These are phyloP conservation scores for Coniochaeta hoffmannii DNA, from an alignment of 2,329 filamentous ascomycete species.

Conservation along the genomic window DNA sequence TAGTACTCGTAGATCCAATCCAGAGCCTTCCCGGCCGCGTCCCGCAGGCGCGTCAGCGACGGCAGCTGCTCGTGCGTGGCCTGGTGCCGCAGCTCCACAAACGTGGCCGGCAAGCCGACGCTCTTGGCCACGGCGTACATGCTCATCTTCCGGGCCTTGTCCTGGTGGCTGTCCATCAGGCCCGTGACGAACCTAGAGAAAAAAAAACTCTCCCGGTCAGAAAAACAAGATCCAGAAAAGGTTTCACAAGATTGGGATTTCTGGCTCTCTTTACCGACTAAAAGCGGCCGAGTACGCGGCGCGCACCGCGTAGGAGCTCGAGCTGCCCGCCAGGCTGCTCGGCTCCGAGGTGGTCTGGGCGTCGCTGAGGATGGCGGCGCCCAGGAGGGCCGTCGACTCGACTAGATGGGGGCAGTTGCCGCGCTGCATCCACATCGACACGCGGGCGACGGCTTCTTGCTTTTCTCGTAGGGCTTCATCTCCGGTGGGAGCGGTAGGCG, in stretches of 20 bases:
- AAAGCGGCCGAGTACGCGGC: slow-evolving; percentile 70
- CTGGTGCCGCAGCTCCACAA: slow-evolving; percentile 85
- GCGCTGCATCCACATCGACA: slow-evolving; percentile 64
- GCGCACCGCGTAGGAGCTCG: slow-evolving; percentile 46
- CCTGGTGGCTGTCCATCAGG: slow-evolving; percentile 66
- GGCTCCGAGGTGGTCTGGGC: slow-evolving; percentile 16
- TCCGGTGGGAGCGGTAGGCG: not conserved
- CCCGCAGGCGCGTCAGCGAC: slow-evolving; percentile 63
- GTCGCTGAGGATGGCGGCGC: slow-evolving; percentile 62
- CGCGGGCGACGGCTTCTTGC: slow-evolving; percentile 47
- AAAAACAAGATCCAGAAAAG: no score
- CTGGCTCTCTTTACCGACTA: slow-evolving; percentile 62
- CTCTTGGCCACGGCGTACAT: slow-evolving; percentile 67
- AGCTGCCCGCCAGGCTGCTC: not conserved
- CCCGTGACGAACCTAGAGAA: slow-evolving; percentile 81
- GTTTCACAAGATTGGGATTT: no score
- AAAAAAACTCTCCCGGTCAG: no score
- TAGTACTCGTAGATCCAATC: slow-evolving; percentile 87
- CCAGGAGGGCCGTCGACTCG: slow-evolving; percentile 69
- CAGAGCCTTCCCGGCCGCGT: slow-evolving; percentile 62
- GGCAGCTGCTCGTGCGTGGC: slow-evolving; percentile 86
- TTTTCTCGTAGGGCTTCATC: slow-evolving; percentile 10
- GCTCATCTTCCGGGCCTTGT: slow-evolving; percentile 58
- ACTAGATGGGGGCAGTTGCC: slow-evolving; percentile 71
- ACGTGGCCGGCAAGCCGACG: slow-evolving; percentile 64